Evolutionary conservation across 208 protist genomes (phyloP).

Genomic region (Acanthamoeba culbertsoni): DNA sequence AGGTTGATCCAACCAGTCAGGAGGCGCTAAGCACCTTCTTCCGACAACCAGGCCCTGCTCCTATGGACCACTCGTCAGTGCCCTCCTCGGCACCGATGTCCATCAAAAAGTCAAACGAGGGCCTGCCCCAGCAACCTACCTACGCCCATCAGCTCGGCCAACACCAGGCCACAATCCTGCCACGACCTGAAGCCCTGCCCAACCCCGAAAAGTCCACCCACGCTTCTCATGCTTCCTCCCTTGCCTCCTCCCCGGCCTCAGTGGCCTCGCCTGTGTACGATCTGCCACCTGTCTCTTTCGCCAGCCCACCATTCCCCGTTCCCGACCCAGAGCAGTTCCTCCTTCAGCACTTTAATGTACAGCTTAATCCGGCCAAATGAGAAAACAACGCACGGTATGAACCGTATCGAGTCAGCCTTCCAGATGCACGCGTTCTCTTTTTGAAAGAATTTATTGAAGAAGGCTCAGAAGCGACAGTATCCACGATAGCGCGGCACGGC

Average conservation of each 20-base stretch:
- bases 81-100: not conserved
- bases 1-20: no score
- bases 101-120: not conserved
- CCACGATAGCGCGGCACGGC: constrained; percentile 71
- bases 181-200: no score
- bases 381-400: no score
- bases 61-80: not conserved
- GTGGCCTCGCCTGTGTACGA: no score
- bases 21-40: no score
- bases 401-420: no score
- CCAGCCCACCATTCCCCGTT: not conserved
- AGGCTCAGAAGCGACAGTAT: constrained; percentile 57
- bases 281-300: not conserved
- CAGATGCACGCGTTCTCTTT: no score
- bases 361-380: not conserved
- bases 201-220: no score
- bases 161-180: not conserved
- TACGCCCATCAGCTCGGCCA: not conserved
- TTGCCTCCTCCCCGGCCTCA: no score
- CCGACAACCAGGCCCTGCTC: not conserved
- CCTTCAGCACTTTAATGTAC: not conserved
- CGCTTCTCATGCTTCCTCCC: no score
- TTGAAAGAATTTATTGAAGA: no score
- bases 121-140: not conserved
- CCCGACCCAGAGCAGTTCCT: not conserved